Evolutionary conservation across 2,329 filamentous ascomycete genomes (phyloP).

Genomic region (Venturia aucupariae): DNA sequence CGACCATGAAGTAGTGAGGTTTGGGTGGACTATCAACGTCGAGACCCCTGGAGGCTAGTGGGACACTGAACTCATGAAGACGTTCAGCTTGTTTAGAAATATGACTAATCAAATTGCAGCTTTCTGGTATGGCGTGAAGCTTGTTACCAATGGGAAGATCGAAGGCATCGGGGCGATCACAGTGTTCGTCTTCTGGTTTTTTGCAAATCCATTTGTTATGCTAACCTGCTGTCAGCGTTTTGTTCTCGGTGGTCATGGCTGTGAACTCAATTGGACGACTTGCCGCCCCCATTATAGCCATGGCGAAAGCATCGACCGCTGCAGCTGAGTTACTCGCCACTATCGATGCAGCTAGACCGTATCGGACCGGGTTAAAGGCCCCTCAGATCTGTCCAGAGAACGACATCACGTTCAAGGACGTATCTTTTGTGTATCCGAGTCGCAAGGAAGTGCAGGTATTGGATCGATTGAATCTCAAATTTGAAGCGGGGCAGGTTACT

Average conservation of each 20-base stretch:
- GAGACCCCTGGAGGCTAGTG: no score
- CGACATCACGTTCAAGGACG: constrained; percentile 28
- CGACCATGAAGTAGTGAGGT: no score
- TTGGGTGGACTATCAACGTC: no score
- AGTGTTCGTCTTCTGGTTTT: constrained; percentile 19
- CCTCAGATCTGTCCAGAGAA: constrained; percentile 26
- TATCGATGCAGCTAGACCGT: constrained; percentile 25
- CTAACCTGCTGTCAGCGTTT: constrained; percentile 20
- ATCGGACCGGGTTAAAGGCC: constrained; percentile 25
- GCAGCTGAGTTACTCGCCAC: constrained; percentile 29
- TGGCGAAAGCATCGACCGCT: constrained; percentile 27
- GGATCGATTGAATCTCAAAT: constrained; percentile 47
- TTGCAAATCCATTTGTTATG: neutral
- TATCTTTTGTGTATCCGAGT: constrained; percentile 30
- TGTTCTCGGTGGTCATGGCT: constrained; percentile 32
- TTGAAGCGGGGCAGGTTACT: constrained; percentile 57
- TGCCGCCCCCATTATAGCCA: constrained; percentile 24
- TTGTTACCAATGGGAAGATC: constrained; percentile 25
- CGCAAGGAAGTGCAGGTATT: constrained; percentile 56
- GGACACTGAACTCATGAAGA: no score
- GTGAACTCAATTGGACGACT: constrained; percentile 27
- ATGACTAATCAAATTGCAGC: constrained; percentile 15
- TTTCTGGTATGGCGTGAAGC: constrained; percentile 32
- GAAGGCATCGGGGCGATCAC: constrained; percentile 25
- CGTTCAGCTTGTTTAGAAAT: neutral